These are phyloP conservation scores for Ophiorrhiza pumila DNA, from an alignment of 257 asterid genomes.

Conservation along the genomic window DNA sequence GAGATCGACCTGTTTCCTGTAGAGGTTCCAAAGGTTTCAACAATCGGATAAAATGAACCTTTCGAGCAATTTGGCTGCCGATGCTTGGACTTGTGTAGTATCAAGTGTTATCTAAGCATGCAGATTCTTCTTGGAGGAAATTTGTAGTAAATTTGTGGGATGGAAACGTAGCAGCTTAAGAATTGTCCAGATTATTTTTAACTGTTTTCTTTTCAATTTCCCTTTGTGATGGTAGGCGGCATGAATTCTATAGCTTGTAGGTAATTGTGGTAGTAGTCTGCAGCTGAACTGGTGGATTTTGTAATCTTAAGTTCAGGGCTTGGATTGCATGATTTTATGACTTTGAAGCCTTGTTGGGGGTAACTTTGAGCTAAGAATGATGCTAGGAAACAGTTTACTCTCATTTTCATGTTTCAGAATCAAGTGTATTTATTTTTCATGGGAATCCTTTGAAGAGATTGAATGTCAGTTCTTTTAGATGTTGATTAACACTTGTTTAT, in stretches of 20 bases:
- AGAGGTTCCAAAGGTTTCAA: constrained; percentile 34
- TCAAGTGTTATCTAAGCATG: background rate
- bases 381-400: background rate
- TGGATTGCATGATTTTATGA: background rate
- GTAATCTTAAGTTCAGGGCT: background rate
- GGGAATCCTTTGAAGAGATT: background rate
- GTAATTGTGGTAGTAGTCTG: background rate
- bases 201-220: background rate
- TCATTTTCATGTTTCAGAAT: background rate
- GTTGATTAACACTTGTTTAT: background rate
- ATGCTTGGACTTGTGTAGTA: background rate
- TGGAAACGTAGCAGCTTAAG: background rate
- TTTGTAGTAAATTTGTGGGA: background rate
- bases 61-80: background rate
- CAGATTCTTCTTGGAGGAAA: background rate
- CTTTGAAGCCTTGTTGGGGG: background rate
- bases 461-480: background rate
- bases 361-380: background rate
- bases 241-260: background rate
- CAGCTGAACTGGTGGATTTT: background rate
- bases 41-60: background rate
- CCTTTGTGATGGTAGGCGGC: background rate
- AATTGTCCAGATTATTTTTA: background rate
- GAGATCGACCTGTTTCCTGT: constrained; percentile 41
- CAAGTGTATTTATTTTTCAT: background rate